Evolutionary conservation across 352 stramenopile genomes (phyloP), one percentile per base, ranked within the genome.

Genomic region (Phytophthora capsici): DNA sequence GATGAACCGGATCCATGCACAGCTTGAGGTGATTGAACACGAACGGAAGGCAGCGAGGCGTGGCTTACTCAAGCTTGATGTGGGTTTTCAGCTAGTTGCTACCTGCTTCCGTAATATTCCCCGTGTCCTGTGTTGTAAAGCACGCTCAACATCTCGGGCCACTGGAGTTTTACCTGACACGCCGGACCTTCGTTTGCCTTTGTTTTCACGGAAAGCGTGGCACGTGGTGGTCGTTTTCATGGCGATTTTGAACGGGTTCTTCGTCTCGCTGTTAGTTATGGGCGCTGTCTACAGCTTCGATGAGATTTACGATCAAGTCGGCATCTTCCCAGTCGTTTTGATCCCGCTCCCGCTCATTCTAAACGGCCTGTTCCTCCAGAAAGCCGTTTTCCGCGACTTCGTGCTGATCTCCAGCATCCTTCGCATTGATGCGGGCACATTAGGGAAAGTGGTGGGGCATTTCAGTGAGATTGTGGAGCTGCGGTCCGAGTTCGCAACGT

Each of bases 171-270:
- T 52, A 32, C 23, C 57, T 38, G 58, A 23, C 25, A 54, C 53
- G 3, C 57, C 62, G 13, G 36, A 59, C 14, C 57, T 70, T 22
- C 36, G 51, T 0, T 43, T 82, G 10, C 75, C 55, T 14, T 80
- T 66, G 50, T 90, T 88, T 51, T 90, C 79, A 6, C 71, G 76
- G 13, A 90, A 89, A 50, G 64, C 68, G n/a, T 88, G 80, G 77
- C 77, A 90, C 37, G 86, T 90, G 53, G 13, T 75, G 2, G 66
- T 91, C 57, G 77, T 86, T 62, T 61, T 76, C 17, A 49, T 88
- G 25, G 63, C 84, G 17, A 86, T 91, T 62, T 44, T 91, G 20
- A 91, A 91, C 45, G 83, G 63, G 0, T 78, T 91, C 54, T 88
- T 84, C 59, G 17, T 74, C n/a, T 78, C 78, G 16, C 67, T 90